A percentile compares a stretch with the other conserved stretches of the same genome.
phyloP scores from a whole-genome alignment of 2,329 filamentous ascomycete genomes.

The Xylaria sp. region DNA sequence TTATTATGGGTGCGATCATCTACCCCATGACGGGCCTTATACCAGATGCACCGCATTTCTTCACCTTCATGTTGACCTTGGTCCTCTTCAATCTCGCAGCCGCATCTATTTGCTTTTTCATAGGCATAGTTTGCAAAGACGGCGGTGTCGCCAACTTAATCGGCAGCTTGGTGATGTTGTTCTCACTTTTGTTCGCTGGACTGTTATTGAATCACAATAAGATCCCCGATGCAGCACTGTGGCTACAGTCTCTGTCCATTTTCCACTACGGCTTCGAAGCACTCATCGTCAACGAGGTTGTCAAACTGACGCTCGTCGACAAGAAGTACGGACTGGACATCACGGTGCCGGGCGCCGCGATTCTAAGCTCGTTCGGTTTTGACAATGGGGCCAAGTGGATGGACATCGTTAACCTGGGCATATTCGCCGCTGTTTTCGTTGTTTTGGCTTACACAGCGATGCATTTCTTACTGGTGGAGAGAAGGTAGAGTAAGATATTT shows the following conservation, averaged over 20 bases:
- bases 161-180: conserved; percentile 95
- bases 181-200: conserved; percentile 93
- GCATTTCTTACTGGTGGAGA: conserved; percentile 93
- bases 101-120: conserved; percentile 92
- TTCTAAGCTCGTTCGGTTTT: conserved; percentile 94
- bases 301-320: conserved; percentile 87
- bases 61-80: conserved; percentile 89
- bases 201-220: conserved; percentile 94
- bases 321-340: conserved; percentile 97
- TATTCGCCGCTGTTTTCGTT: conserved; percentile 86
- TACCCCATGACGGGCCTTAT: conserved; percentile 98
- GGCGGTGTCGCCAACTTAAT: conserved; percentile 91
- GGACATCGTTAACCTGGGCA: conserved; percentile 81
- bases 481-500: conserved; percentile 63
- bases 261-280: conserved; percentile 99
- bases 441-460: conserved; percentile 90
- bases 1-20: conserved; percentile 94
- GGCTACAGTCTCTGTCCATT: conserved; percentile 93
- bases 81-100: conserved; percentile 97
- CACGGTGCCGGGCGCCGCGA: conserved; percentile 92
- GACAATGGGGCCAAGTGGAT: conserved; percentile 86
- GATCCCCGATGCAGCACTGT: conserved; percentile 84
- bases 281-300: conserved; percentile 96
- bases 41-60: conserved; percentile 82
- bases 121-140: conserved; percentile 95